Evolutionary conservation across 1,284 basidiomycete genomes (phyloP), one percentile per base, ranked within the genome.

Genomic region (Sanghuangporus baumii): DNA sequence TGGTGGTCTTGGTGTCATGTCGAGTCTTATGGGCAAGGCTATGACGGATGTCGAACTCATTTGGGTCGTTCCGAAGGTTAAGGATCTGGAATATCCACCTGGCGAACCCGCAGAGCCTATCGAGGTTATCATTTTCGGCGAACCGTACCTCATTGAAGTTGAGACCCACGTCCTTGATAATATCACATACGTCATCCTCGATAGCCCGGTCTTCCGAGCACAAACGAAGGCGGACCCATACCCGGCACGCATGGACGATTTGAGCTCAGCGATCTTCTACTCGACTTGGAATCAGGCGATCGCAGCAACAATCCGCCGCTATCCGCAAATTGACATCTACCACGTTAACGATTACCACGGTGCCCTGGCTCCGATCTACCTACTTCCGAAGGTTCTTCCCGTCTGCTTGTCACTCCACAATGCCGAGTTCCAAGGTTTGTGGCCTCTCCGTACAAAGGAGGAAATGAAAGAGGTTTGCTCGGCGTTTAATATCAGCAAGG

Each of bases 401-500:
- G 84, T 88, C 68, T 96, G 94, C 76, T 79, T 96, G 40, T 96
- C 94, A n/a, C 81, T 96, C 23, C 94, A 96, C 80, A 96, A 96
- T 68, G 94, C 94, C 72, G 93, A 96, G 74, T 96, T 96, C 82
- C 94, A 96, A 73, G 94, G 94, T 77, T 82, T 96, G 26, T 96
- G 93, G 94, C 93, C 94, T 11, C 82, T 96, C 36, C 87, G 94
- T 59, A 96, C 93, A 48, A 96, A 96, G 79, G 94, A 96, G 72
- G 94, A 96, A 74, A 94, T 95, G 91, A 96, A 94, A 79, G 94
- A 96, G 73, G 94, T 96, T 55, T 96, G 94, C 73, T 94, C 93
- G 3, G 94, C 94, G 9, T 96, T 96, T 83, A 96, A 96, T 75
- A 92, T 96, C 72, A 91, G 90, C 79, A 96, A 96, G 76, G 93